Conservation (phyloP, 371 early-diverging fungal species). For the Haplosporangium sp. region DNA sequence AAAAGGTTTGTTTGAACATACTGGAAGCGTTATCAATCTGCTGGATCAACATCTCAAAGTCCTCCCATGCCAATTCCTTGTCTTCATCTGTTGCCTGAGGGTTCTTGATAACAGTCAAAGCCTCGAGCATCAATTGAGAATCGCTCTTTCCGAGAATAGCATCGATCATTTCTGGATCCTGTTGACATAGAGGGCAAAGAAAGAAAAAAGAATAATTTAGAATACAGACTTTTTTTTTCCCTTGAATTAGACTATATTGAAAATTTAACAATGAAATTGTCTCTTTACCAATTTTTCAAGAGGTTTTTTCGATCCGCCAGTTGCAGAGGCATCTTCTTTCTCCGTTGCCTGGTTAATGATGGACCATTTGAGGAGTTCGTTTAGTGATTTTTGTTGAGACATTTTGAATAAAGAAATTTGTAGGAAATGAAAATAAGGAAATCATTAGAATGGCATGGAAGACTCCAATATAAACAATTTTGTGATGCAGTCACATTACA, state of each 20-base stretch:
- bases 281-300: conserved; percentile 30
- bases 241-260: neutral
- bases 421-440: neutral
- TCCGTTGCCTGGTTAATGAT: conserved; percentile 82
- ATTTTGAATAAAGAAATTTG: neutral
- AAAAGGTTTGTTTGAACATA: conserved; percentile 29
- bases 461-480: neutral
- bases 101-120: conserved; percentile 72
- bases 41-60: conserved; percentile 95
- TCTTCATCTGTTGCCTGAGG: conserved; percentile 72
- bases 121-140: conserved; percentile 87
- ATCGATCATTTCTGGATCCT: conserved; percentile 90
- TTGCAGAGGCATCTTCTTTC: conserved; percentile 73
- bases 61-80: conserved; percentile 86
- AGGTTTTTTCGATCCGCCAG: conserved; percentile 48
- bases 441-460: conserved; percentile 16
- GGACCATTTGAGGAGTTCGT: conserved; percentile 90
- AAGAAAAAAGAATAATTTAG: conserved; percentile 1
- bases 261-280: neutral
- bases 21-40: conserved; percentile 95
- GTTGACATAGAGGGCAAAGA: neutral
- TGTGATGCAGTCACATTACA: conserved; percentile 8
- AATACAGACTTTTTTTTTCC: neutral
- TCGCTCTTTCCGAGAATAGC: conserved; percentile 94
- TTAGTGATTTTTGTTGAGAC: conserved; percentile 59